Evolutionary conservation across 805 yeast species (phyloP).

Genomic region (Wickerhamomyces alni): DNA sequence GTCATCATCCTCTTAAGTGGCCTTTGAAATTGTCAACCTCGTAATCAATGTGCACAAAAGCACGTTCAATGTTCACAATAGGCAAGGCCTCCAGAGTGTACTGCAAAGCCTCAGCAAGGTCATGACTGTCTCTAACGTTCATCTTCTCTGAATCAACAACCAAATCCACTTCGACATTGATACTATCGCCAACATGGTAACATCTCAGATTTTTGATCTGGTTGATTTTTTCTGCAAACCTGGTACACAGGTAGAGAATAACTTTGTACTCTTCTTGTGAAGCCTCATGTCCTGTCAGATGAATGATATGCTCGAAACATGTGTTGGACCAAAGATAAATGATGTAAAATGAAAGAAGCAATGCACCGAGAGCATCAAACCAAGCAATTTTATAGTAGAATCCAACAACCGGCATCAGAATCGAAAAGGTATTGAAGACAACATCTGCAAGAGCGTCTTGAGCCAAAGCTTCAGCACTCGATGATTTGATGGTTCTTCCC

Average conservation of each 20-base stretch:
- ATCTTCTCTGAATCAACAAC: conserved; percentile 43
- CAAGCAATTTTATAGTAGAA: conserved; percentile 50
- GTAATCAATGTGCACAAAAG: conserved; percentile 76
- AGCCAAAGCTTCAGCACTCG: conserved; percentile 71
- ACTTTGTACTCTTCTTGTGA: conserved; percentile 56
- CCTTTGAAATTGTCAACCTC: conserved; percentile 33
- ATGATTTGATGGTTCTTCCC: conserved; percentile 54
- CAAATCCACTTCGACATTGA: conserved; percentile 73
- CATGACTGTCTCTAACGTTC: conserved; percentile 64
- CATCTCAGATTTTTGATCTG: conserved; percentile 62
- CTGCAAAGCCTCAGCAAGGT: conserved; percentile 75
- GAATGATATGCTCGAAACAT: conserved; percentile 67
- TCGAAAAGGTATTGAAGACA: conserved; percentile 64
- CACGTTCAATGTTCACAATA: conserved; percentile 68
- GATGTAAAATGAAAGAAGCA: conserved; percentile 54
- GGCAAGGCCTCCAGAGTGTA: conserved; percentile 76
- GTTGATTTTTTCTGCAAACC: conserved; percentile 64
- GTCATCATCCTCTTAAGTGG: conserved; percentile 21
- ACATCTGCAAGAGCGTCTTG: conserved; percentile 81
- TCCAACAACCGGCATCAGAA: conserved; percentile 64
- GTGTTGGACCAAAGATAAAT: conserved; percentile 57
- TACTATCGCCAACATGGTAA: conserved; percentile 73
- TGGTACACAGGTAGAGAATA: conserved; percentile 56
- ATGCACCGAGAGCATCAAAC: conserved; percentile 73
- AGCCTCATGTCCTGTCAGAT: conserved; percentile 72